Percentiles rank a stretch among this genome's conserved stretches.
Conservation (phyloP, 2,329 filamentous ascomycete genomes). For the Gaeumannomyces sp. region DNA sequence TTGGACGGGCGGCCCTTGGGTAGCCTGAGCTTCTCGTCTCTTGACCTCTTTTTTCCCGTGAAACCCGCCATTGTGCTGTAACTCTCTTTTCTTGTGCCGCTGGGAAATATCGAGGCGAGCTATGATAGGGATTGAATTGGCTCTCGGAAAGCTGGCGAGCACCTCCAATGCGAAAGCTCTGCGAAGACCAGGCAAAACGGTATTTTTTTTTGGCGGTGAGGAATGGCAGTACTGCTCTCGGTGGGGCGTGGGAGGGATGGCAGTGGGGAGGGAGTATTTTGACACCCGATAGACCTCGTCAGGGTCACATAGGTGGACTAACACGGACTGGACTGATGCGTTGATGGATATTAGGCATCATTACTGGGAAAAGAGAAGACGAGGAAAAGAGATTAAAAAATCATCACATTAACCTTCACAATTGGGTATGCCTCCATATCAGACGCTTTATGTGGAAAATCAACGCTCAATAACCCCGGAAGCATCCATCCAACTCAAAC, state of each 20-base stretch:
- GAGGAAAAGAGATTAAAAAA: too few relatives aligned
- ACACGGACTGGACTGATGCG: too few relatives aligned
- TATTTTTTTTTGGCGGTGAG: slow-evolving; percentile 11
- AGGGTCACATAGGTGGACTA: too few relatives aligned
- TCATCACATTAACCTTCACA: too few relatives aligned
- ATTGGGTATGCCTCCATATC: too few relatives aligned
- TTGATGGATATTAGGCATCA: too few relatives aligned
- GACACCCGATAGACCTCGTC: too few relatives aligned
- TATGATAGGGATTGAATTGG: not conserved
- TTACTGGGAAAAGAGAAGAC: too few relatives aligned
- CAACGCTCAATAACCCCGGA: not conserved
- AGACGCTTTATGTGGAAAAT: not conserved
- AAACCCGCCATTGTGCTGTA: slow-evolving; percentile 23
- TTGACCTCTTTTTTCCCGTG: slow-evolving; percentile 27
- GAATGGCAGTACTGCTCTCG: slow-evolving; percentile 3
- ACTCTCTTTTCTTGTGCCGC: not conserved
- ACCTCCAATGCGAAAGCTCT: not conserved
- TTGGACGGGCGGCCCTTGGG: slow-evolving; percentile 38
- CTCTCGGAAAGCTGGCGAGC: not conserved
- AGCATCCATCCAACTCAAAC: not conserved
- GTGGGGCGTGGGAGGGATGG: not conserved
- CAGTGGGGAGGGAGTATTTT: too few relatives aligned
- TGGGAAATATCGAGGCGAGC: not conserved
- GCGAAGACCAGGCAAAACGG: not conserved
- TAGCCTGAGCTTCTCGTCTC: slow-evolving; percentile 24